Evolutionary conservation across 345 rosid species (phyloP).

Genomic region (Eucalyptus paniculata): DNA sequence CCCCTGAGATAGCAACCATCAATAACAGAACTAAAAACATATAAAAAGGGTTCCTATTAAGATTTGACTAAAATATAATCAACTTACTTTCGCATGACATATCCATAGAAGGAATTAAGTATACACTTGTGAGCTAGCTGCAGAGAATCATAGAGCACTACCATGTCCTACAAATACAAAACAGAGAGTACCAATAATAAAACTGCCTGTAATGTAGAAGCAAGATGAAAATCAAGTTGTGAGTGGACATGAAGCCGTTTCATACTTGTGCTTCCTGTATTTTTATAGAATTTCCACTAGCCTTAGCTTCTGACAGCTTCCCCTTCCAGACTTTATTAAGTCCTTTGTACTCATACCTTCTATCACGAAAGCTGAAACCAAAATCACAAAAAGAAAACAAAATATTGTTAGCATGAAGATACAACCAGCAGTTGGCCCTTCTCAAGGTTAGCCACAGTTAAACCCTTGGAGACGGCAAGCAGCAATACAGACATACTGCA

Average conservation of each 20-base stretch:
- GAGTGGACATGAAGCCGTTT: not conserved
- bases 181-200: not conserved
- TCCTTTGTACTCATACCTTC: conserved; percentile 96
- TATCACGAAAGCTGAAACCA: conserved; percentile 73
- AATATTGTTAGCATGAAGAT: not conserved
- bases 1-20: conserved; percentile 38
- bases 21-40: not conserved
- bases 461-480: not conserved
- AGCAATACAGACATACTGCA: not conserved
- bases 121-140: conserved; percentile 98
- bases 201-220: not conserved
- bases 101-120: conserved; percentile 96
- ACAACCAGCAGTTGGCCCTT: not conserved
- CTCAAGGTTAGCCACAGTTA: not conserved
- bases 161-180: conserved; percentile 71
- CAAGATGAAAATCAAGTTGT: not conserved
- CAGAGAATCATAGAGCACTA: conserved; percentile 91
- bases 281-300: conserved; percentile 84
- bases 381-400: not conserved
- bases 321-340: conserved; percentile 99
- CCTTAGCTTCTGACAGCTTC: conserved; percentile 91
- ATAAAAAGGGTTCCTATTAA: not conserved
- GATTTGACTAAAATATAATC: not conserved
- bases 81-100: conserved; percentile 99
- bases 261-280: conserved; percentile 94